Conservation (phyloP, 495 filamentous ascomycete species). For the Schizothecium vesticola region DNA sequence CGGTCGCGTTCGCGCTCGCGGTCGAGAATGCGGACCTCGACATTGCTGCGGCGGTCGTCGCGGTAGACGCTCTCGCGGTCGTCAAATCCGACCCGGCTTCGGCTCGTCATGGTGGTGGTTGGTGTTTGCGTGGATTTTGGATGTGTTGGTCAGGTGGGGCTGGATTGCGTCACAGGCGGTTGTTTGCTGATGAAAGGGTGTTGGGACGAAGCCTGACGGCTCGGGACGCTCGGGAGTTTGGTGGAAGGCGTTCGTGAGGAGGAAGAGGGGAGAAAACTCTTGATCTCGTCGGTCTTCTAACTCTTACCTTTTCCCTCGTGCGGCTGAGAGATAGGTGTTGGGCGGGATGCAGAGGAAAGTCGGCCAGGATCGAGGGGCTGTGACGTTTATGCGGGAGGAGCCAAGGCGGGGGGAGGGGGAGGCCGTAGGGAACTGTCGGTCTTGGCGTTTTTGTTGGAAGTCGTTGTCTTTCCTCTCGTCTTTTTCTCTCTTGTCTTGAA, state of each 20-base stretch:
- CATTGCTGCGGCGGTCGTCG: conserved; percentile 35
- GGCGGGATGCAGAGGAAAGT: not conserved
- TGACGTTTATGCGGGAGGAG: conserved; percentile 8
- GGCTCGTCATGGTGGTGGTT: conserved; percentile 22
- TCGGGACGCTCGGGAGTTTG: not conserved
- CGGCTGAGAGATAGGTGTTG: not conserved
- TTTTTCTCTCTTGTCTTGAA: not conserved
- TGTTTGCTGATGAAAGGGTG: not conserved
- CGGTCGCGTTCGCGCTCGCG: conserved; percentile 24
- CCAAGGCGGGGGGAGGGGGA: conserved; percentile 6
- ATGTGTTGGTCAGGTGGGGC: conserved; percentile 7
- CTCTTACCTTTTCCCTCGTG: not conserved
- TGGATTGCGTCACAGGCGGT: conserved; percentile 7
- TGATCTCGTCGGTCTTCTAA: not conserved
- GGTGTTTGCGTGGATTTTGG: not conserved
- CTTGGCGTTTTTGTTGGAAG: not conserved
- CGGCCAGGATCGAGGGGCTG: conserved; percentile 10
- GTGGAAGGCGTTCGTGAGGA: not conserved
- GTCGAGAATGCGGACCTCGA: conserved; percentile 33
- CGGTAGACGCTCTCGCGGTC: conserved; percentile 38
- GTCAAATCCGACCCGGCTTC: conserved; percentile 36
- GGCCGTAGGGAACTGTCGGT: not conserved
- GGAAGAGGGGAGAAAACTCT: not conserved
- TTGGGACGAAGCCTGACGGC: conserved; percentile 1
- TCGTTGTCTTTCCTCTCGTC: not conserved